Evolutionary conservation across 1,284 basidiomycete species (phyloP).

Genomic region (Exobasidium rhododendri): DNA sequence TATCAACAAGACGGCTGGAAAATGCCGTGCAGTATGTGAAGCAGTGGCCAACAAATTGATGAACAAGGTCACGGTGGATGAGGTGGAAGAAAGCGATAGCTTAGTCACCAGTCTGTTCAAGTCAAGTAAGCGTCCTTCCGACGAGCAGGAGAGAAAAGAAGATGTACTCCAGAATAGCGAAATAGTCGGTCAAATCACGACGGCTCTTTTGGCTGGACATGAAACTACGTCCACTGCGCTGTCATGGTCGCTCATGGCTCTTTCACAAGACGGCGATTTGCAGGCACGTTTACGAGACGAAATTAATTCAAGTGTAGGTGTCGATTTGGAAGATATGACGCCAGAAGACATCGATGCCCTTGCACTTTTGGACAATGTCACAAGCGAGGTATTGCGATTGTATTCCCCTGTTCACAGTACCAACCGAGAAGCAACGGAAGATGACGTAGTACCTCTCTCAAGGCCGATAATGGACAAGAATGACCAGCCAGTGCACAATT

Average conservation of each 20-base stretch:
- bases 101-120: too few species aligned
- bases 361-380: slow-evolving; percentile 36
- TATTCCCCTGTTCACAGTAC: slow-evolving; percentile 33
- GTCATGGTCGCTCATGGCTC: slow-evolving; percentile 37
- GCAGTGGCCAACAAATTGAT: background rate
- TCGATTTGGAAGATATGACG: too few species aligned
- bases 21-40: background rate
- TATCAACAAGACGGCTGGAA: slow-evolving; percentile 10
- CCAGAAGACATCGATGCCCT: slow-evolving; percentile 21
- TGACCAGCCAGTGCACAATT: background rate
- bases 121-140: background rate
- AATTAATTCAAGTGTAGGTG: too few species aligned
- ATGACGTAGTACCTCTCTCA: slow-evolving; percentile 31
- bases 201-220: slow-evolving; percentile 41
- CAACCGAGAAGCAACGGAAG: slow-evolving; percentile 23
- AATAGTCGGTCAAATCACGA: slow-evolving; percentile 44
- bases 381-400: slow-evolving; percentile 37
- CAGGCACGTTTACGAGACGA: slow-evolving; percentile 38
- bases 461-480: background rate
- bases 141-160: background rate
- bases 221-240: slow-evolving; percentile 45
- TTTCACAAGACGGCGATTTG: slow-evolving; percentile 25
- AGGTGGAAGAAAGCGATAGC: background rate
- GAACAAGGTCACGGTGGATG: background rate
- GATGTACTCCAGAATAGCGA: slow-evolving; percentile 14